Percentiles rank a stretch among this genome's conserved stretches.
phyloP scores from a whole-genome alignment of 257 asterid species.

The Schizonepeta tenuifolia region DNA sequence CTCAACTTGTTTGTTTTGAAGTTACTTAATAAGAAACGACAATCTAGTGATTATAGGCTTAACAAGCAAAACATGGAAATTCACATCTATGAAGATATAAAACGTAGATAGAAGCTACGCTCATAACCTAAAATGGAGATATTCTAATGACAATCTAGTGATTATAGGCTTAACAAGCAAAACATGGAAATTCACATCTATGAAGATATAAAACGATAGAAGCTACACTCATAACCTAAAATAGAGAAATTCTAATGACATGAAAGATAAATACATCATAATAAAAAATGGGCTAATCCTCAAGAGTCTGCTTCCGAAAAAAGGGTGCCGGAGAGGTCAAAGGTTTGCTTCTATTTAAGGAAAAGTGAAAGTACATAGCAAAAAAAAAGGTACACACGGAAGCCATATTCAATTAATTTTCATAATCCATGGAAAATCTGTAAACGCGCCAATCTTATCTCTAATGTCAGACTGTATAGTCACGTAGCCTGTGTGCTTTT shows the following conservation, averaged over 20 bases:
- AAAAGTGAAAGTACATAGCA: constrained; percentile 7
- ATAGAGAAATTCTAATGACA: background rate
- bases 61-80: constrained; percentile 17
- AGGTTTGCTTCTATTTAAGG: constrained; percentile 1
- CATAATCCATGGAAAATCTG: constrained; percentile 12
- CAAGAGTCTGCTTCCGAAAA: background rate
- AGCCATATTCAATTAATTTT: constrained; percentile 15
- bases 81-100: background rate
- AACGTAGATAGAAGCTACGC: background rate
- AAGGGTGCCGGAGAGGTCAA: background rate
- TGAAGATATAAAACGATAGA: background rate
- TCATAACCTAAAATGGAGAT: background rate
- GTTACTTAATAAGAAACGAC: background rate
- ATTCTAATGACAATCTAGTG: background rate
- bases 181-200: constrained; percentile 8
- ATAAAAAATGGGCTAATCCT: background rate
- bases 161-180: constrained; percentile 1
- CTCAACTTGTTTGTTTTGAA: background rate
- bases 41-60: background rate
- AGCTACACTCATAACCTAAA: background rate
- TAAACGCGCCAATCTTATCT: constrained; percentile 18
- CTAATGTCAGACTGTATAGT: constrained; percentile 21
- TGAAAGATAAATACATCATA: background rate
- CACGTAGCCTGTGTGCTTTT: background rate
- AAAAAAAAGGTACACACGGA: constrained; percentile 1